Conservation (phyloP, 352 stramenopile species). For the Thalassiosira delicatula region DNA sequence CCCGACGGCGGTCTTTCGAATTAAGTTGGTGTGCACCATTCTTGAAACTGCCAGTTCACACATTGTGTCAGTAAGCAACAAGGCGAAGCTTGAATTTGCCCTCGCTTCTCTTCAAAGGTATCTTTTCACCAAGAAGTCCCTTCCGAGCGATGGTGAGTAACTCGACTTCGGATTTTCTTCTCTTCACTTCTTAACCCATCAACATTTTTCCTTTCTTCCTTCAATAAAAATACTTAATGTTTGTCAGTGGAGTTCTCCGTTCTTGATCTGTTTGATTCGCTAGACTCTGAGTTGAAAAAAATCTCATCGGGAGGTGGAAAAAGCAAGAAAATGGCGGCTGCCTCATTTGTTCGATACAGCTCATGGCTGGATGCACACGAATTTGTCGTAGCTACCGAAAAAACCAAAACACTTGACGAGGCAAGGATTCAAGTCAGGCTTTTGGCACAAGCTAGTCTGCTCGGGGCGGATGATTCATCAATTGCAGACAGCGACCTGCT, state of each 20-base stretch:
- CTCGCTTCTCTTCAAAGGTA: slow-evolving; percentile 95
- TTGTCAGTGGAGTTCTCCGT: slow-evolving; percentile 85
- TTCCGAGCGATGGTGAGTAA: slow-evolving; percentile 94
- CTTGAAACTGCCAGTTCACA: slow-evolving; percentile 87
- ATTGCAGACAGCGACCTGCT: slow-evolving; percentile 67
- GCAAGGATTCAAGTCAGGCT: slow-evolving; percentile 52
- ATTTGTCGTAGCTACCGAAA: slow-evolving; percentile 75
- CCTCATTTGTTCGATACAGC: slow-evolving; percentile 73
- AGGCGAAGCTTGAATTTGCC: slow-evolving; percentile 89
- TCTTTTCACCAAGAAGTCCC: slow-evolving; percentile 92
- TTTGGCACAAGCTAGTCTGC: slow-evolving; percentile 64
- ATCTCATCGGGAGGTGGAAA: slow-evolving; percentile 46
- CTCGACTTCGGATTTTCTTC: slow-evolving; percentile 14
- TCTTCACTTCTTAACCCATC: background rate
- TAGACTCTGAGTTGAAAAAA: slow-evolving; percentile 80
- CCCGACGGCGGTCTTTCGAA: slow-evolving; percentile 90
- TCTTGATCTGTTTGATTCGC: slow-evolving; percentile 85
- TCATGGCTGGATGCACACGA: slow-evolving; percentile 84
- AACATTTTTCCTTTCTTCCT: slow-evolving; percentile 70
- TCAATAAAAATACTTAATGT: slow-evolving; percentile 13
- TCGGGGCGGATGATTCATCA: slow-evolving; percentile 47
- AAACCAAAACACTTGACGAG: slow-evolving; percentile 62
- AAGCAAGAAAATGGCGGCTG: slow-evolving; percentile 40
- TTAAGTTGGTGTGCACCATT: slow-evolving; percentile 92
- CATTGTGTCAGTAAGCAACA: slow-evolving; percentile 87